Evolutionary conservation across 495 filamentous ascomycete genomes (phyloP).

Genomic region (Sporormia fimetaria): DNA sequence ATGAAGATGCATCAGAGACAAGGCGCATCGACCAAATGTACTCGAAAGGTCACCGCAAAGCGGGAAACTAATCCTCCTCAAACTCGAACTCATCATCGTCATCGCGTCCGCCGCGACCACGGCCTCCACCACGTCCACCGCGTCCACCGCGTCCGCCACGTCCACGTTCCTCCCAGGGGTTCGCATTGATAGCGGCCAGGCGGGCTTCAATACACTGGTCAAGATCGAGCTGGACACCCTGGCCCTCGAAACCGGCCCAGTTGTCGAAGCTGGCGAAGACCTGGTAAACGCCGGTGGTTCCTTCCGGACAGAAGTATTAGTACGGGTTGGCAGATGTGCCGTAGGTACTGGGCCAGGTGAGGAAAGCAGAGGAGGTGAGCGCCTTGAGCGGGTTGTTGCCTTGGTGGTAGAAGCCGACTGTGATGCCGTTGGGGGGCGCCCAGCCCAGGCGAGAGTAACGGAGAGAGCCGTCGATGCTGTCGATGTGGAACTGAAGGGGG

Average conservation of each 20-base stretch:
- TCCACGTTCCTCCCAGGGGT: slow-evolving; percentile 5
- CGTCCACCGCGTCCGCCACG: neutral
- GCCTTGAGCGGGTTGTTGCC: slow-evolving; percentile 9
- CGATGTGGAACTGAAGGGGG: slow-evolving; percentile 14
- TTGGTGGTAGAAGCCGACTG: slow-evolving; percentile 8
- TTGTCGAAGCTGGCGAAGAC: slow-evolving; percentile 8
- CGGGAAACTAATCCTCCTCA: too few species aligned
- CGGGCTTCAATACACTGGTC: neutral
- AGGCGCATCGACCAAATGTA: too few species aligned
- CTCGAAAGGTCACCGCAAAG: too few species aligned
- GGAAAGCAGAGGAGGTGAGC: neutral
- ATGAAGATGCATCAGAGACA: too few species aligned
- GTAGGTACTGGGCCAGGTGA: slow-evolving; percentile 13
- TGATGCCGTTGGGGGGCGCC: slow-evolving; percentile 12
- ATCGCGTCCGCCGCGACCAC: neutral
- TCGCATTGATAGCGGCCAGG: slow-evolving; percentile 13
- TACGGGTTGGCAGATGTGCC: neutral
- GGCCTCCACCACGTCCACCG: neutral
- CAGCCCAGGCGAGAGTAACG: slow-evolving; percentile 8
- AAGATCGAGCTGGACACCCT: neutral
- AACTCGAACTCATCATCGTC: too few species aligned
- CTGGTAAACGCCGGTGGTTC: slow-evolving; percentile 7
- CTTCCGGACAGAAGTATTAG: slow-evolving; percentile 1
- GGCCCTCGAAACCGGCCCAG: slow-evolving; percentile 3
- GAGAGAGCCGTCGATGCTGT: slow-evolving; percentile 2